phyloP scores from a whole-genome alignment of 192 early-diverging fungal genomes.

The Coemansia aciculifera region DNA sequence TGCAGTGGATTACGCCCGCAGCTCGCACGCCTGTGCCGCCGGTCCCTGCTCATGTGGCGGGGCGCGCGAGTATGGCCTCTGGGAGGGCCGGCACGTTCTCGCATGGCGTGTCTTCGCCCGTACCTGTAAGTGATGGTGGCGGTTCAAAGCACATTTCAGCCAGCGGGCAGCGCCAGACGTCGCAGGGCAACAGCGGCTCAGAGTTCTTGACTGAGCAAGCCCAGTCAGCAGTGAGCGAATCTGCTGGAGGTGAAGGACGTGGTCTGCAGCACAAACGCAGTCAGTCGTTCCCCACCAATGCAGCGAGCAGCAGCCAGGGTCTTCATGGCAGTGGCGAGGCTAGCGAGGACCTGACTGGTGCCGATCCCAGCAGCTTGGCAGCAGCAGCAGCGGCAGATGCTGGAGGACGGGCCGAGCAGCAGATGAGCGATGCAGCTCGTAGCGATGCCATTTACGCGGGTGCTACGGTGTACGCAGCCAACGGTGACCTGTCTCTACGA shows the following conservation, averaged over 20 bases:
- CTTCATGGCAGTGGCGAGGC: slow-evolving; percentile 12
- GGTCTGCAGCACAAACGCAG: slow-evolving; percentile 51
- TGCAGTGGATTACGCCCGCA: slow-evolving; percentile 54
- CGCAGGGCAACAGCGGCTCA: slow-evolving; percentile 7
- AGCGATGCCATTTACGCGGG: slow-evolving; percentile 43
- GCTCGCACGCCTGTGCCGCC: slow-evolving; percentile 30
- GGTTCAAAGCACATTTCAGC: background rate
- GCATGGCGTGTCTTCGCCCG: slow-evolving; percentile 17
- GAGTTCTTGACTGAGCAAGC: background rate
- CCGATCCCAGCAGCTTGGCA: background rate
- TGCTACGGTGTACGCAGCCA: slow-evolving; percentile 40
- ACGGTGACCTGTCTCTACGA: slow-evolving; percentile 47
- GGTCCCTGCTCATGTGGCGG: slow-evolving; percentile 14
- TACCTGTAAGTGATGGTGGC: background rate
- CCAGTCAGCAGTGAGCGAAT: background rate
- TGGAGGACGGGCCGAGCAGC: slow-evolving; percentile 23
- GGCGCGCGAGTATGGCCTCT: slow-evolving; percentile 17
- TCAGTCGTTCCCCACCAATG: slow-evolving; percentile 43
- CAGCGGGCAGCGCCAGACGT: slow-evolving; percentile 10
- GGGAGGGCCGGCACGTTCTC: slow-evolving; percentile 50
- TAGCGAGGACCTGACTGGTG: background rate
- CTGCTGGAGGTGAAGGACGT: slow-evolving; percentile 5
- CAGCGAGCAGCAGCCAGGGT: background rate
- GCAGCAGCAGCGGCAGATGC: background rate
- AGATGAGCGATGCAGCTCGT: slow-evolving; percentile 35